Conservation (phyloP, 345 rosid genomes). For the Bruguiera parviflora region DNA sequence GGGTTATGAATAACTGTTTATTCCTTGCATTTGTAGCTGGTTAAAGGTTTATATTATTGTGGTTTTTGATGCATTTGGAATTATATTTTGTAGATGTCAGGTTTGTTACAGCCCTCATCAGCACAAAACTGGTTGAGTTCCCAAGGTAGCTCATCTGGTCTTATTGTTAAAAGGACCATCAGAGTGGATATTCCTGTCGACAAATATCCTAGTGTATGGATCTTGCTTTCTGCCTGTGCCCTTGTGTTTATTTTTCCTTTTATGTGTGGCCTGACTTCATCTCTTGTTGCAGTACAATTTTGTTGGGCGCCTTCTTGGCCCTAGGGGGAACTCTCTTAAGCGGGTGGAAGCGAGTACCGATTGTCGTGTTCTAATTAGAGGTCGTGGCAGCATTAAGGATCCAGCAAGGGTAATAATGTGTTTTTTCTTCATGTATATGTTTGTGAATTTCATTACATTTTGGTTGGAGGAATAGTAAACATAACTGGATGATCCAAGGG, state of each 20-base stretch:
- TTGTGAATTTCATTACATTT: neutral
- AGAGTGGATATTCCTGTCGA: slow-evolving; percentile 96
- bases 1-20: neutral
- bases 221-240: slow-evolving; percentile 1
- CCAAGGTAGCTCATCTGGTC: slow-evolving; percentile 78
- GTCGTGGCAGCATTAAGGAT: slow-evolving; percentile 93
- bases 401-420: slow-evolving; percentile 56
- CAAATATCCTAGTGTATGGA: slow-evolving; percentile 69
- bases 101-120: slow-evolving; percentile 56
- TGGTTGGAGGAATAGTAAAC: neutral
- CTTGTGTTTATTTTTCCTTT: neutral
- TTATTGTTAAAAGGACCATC: slow-evolving; percentile 77
- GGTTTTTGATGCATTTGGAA: slow-evolving; percentile 29
- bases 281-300: slow-evolving; percentile 73
- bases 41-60: neutral
- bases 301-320: slow-evolving; percentile 99
- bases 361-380: slow-evolving; percentile 95
- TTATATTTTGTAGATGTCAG: slow-evolving; percentile 55
- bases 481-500: too few species aligned
- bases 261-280: slow-evolving; percentile 17
- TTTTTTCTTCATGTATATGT: neutral
- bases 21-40: slow-evolving; percentile 1
- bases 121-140: slow-evolving; percentile 78
- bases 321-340: slow-evolving; percentile 96
- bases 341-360: slow-evolving; percentile 95